A percentile compares a stretch with the other conserved stretches of the same genome.
Evolutionary conservation across 2,329 filamentous ascomycete genomes (phyloP).

Genomic region (Botryosphaeria dothidea): DNA sequence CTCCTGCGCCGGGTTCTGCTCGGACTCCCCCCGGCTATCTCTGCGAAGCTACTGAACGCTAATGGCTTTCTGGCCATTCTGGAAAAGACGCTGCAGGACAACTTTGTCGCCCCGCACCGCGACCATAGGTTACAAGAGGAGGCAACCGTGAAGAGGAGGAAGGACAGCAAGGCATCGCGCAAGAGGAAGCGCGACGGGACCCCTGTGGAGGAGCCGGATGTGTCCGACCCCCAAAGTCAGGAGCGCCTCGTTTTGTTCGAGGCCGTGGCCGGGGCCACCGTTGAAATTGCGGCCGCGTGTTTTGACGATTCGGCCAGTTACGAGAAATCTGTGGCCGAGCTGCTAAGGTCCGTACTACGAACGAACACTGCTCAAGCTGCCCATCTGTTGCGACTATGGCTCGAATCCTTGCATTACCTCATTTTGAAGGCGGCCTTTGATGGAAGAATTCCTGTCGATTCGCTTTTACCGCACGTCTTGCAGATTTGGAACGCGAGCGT

Average conservation of each 20-base stretch:
- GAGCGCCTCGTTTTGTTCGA: slow-evolving; percentile 30
- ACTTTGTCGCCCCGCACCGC: slow-evolving; percentile 22
- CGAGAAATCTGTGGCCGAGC: slow-evolving; percentile 31
- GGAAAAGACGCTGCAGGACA: slow-evolving; percentile 65
- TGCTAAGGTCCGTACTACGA: slow-evolving; percentile 38
- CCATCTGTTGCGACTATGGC: slow-evolving; percentile 38
- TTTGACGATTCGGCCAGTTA: slow-evolving; percentile 23
- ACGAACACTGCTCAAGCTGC: slow-evolving; percentile 37
- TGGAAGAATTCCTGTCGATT: neutral
- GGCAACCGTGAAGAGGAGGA: slow-evolving; percentile 21
- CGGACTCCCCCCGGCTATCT: slow-evolving; percentile 67
- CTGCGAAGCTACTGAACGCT: slow-evolving; percentile 71
- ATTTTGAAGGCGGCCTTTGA: slow-evolving; percentile 2
- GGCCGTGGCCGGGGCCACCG: slow-evolving; percentile 27
- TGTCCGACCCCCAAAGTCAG: slow-evolving; percentile 23
- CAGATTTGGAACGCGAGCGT: slow-evolving; percentile 36
- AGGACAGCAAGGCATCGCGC: slow-evolving; percentile 29
- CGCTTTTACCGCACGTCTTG: slow-evolving; percentile 21
- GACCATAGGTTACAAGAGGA: slow-evolving; percentile 10
- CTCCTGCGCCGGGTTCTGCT: slow-evolving; percentile 63
- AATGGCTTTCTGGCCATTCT: slow-evolving; percentile 67
- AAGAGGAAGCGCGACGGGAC: slow-evolving; percentile 35
- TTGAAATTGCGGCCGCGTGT: slow-evolving; percentile 19
- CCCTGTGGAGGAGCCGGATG: neutral
- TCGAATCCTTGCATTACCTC: slow-evolving; percentile 27